These are phyloP conservation scores for Backusella parvicylindrica DNA, from an alignment of 192 early-diverging fungal species.

Conservation along the genomic window DNA sequence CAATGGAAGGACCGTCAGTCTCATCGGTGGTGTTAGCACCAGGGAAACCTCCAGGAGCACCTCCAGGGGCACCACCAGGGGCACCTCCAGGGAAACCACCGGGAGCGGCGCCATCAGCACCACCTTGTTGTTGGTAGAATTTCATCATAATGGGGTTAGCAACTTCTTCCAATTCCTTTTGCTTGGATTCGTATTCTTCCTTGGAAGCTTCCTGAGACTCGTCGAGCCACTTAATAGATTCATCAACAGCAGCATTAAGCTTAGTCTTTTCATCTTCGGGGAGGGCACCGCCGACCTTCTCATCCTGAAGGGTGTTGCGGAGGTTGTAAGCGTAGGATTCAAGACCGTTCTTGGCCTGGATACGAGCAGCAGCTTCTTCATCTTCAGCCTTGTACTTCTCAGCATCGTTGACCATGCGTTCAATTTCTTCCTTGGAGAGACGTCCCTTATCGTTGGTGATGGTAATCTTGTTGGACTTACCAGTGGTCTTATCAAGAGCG, in stretches of 20 bases:
- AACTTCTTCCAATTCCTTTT: conserved; percentile 91
- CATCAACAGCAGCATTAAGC: conserved; percentile 78
- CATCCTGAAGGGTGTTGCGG: conserved; percentile 87
- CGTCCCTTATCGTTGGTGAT: conserved; percentile 99
- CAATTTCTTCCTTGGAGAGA: conserved; percentile 93
- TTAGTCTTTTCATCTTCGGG: conserved; percentile 86
- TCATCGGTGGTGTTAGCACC: conserved; percentile 8
- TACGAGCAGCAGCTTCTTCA: conserved; percentile 90
- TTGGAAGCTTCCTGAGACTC: conserved; percentile 91
- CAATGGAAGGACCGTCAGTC: conserved; percentile 19
- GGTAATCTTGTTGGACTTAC: conserved; percentile 95
- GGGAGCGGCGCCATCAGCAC: conserved; percentile 74
- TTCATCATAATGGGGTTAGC: conserved; percentile 98
- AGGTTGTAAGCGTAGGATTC: conserved; percentile 99
- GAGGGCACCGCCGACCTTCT: conserved; percentile 84
- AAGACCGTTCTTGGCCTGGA: conserved; percentile 92
- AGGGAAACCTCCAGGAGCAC: conserved; percentile 78
- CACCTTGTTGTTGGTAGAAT: conserved; percentile 88
- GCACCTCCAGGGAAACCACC: conserved; percentile 67
- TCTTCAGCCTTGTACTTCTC: conserved; percentile 97
- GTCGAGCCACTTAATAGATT: conserved; percentile 95
- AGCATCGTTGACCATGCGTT: conserved; percentile 96
- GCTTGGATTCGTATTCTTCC: conserved; percentile 94
- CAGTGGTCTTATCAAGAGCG: conserved; percentile 95
- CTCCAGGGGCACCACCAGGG: conserved; percentile 68